Conservation (phyloP, 768 basidiomycete genomes). For the Lepiota brunneoincarnata region DNA sequence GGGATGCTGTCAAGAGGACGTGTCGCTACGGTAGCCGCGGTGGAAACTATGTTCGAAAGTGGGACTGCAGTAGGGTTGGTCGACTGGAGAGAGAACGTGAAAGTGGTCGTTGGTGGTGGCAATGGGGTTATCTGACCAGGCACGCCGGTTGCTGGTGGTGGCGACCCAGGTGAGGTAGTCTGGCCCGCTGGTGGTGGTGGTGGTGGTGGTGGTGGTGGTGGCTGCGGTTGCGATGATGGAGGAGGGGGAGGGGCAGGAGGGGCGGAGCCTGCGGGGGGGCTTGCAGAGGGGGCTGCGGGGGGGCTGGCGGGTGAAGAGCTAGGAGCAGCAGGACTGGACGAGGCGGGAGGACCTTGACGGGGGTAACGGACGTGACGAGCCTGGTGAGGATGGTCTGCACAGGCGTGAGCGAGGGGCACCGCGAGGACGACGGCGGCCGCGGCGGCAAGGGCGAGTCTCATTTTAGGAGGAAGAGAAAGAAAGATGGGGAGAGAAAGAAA, state of each 20-base stretch:
- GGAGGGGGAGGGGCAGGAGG: neutral
- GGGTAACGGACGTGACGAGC: constrained; percentile 21
- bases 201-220: neutral
- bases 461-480: constrained; percentile 26
- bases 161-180: no score
- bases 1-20: constrained; percentile 43
- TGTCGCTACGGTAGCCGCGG: constrained; percentile 40
- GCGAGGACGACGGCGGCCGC: constrained; percentile 35
- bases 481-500: constrained; percentile 12
- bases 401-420: constrained; percentile 39
- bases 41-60: constrained; percentile 44
- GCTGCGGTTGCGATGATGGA: neutral
- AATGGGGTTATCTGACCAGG: constrained; percentile 11
- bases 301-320: constrained; percentile 6
- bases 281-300: neutral
- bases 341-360: constrained; percentile 25
- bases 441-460: constrained; percentile 24
- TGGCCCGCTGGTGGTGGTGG: constrained; percentile 1
- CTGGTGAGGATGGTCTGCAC: constrained; percentile 21
- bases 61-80: constrained; percentile 65
- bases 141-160: constrained; percentile 2
- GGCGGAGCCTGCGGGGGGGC: constrained; percentile 12
- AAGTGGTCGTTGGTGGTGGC: constrained; percentile 26
- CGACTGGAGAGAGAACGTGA: constrained; percentile 42
- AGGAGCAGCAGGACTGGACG: neutral